These are phyloP conservation scores for Aegilops tauschii DNA, from an alignment of 176 grass and related monocot species.

Conservation along the genomic window DNA sequence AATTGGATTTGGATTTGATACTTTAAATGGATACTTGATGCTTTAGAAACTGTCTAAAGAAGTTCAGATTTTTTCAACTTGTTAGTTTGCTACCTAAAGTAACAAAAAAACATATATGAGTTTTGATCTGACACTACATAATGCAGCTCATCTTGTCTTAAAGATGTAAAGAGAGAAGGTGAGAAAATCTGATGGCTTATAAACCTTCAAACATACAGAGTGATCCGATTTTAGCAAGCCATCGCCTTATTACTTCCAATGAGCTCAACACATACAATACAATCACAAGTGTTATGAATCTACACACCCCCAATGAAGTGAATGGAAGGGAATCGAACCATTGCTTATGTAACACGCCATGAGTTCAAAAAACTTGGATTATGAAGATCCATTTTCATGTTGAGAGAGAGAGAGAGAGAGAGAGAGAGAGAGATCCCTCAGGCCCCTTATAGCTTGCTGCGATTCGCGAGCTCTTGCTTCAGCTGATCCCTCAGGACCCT, in stretches of 20 bases:
- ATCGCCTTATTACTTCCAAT: neutral
- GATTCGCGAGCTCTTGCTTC: constrained; percentile 40
- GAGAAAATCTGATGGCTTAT: neutral
- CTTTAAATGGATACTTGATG: neutral
- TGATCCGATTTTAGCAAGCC: neutral
- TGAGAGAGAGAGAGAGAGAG: no score
- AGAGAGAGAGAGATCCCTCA: neutral
- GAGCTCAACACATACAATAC: neutral
- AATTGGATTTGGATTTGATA: neutral
- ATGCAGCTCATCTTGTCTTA: neutral
- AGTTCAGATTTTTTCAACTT: no score
- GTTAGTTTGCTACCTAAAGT: no score
- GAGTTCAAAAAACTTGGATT: neutral
- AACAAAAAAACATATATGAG: no score
- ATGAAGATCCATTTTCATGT: neutral
- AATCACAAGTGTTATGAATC: neutral
- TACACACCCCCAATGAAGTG: neutral
- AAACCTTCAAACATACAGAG: neutral
- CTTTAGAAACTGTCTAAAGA: no score
- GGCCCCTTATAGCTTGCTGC: constrained; percentile 50
- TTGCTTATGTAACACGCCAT: neutral
- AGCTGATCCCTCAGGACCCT: constrained; percentile 82
- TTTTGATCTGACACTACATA: neutral
- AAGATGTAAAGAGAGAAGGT: neutral
- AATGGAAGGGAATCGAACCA: neutral